Percentiles rank a stretch among this genome's conserved stretches.
phyloP scores from a whole-genome alignment of 345 rosid genomes.

The Gossypium ekmanianum region DNA sequence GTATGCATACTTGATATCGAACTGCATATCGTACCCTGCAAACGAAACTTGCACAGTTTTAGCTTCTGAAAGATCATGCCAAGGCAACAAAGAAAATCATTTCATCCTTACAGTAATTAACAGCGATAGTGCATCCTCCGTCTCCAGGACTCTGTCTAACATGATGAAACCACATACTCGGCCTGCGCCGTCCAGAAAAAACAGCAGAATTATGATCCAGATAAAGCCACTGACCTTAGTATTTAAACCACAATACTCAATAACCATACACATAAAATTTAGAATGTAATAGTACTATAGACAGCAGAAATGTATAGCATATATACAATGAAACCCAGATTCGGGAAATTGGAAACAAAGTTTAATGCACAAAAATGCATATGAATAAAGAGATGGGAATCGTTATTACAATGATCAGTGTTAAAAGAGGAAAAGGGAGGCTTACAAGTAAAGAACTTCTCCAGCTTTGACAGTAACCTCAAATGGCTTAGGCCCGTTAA shows the following conservation, averaged over 20 bases:
- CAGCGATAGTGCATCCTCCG: conserved; percentile 63
- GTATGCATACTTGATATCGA: conserved; percentile 81
- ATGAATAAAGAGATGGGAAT: background rate
- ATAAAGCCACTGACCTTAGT: background rate
- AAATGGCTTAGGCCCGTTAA: conserved; percentile 74
- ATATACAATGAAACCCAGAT: background rate
- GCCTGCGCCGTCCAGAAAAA: conserved; percentile 45
- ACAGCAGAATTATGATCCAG: background rate
- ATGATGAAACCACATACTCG: conserved; percentile 99
- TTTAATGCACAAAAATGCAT: background rate
- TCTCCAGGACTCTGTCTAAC: conserved; percentile 77
- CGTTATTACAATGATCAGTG: background rate
- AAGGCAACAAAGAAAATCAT: background rate
- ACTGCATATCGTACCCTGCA: conserved; percentile 95
- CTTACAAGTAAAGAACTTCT: conserved; percentile 84
- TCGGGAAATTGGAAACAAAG: background rate
- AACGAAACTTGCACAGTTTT: conserved; percentile 2
- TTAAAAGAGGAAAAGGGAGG: conserved; percentile 1
- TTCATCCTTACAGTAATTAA: conserved; percentile 68
- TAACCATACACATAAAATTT: background rate
- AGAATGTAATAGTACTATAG: background rate
- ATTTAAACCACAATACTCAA: background rate
- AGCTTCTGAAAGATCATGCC: background rate
- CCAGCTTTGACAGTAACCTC: conserved; percentile 74
- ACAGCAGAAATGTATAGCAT: background rate